phyloP scores from a whole-genome alignment of 768 basidiomycete species.

The Pleurotus giganteus region DNA sequence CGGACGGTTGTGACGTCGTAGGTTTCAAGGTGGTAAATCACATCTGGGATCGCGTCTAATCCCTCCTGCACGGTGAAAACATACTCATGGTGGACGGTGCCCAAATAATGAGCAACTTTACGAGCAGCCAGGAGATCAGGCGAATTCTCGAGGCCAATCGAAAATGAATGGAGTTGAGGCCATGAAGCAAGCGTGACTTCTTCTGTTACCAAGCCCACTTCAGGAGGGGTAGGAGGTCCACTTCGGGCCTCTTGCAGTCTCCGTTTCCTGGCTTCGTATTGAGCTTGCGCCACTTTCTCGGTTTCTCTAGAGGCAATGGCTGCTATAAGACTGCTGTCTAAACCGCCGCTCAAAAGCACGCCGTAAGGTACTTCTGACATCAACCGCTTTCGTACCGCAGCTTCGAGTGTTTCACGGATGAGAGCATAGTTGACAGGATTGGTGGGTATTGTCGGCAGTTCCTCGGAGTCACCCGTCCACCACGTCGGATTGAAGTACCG shows the following conservation, averaged over 20 bases:
- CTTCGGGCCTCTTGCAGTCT: slow-evolving; percentile 52
- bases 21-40: slow-evolving; percentile 97
- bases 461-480: slow-evolving; percentile 83
- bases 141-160: slow-evolving; percentile 91
- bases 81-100: slow-evolving; percentile 96
- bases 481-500: slow-evolving; percentile 89
- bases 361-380: slow-evolving; percentile 99
- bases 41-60: slow-evolving; percentile 93
- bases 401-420: slow-evolving; percentile 82
- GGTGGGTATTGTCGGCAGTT: slow-evolving; percentile 54
- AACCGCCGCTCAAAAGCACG: slow-evolving; percentile 90
- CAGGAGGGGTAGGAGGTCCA: slow-evolving; percentile 56
- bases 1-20: slow-evolving; percentile 99
- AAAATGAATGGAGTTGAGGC: slow-evolving; percentile 98
- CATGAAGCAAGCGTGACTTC: slow-evolving; percentile 77
- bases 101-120: slow-evolving; percentile 90
- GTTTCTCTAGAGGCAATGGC: slow-evolving; percentile 94
- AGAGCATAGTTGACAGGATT: slow-evolving; percentile 60
- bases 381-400: slow-evolving; percentile 88
- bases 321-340: slow-evolving; percentile 96
- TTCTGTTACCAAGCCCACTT: slow-evolving; percentile 40
- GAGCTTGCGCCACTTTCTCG: slow-evolving; percentile 82
- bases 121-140: slow-evolving; percentile 93
- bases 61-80: slow-evolving; percentile 98
- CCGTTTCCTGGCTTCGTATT: slow-evolving; percentile 66